phyloP scores from a whole-genome alignment of 208 protist genomes.

The Vickermania spadyakhi region DNA sequence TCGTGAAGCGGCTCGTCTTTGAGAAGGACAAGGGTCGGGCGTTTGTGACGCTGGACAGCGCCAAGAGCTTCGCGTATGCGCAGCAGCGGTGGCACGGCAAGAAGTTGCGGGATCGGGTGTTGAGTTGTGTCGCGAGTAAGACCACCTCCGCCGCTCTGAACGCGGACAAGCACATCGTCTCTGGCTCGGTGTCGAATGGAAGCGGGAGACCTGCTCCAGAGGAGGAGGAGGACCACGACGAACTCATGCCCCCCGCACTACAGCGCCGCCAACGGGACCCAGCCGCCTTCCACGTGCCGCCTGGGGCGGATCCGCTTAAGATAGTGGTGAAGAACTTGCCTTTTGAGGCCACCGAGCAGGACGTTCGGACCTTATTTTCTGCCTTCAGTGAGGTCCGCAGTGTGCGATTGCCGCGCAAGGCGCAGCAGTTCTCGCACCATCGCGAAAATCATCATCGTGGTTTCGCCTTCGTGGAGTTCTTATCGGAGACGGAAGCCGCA shows the following conservation, averaged over 20 bases:
- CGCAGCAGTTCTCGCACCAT: constrained; percentile 61
- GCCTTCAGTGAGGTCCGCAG: constrained; percentile 93
- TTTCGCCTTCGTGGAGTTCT: constrained; percentile 98
- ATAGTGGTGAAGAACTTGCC: constrained; percentile 97
- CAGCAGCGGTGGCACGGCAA: constrained; percentile 44
- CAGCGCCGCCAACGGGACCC: too few relatives aligned
- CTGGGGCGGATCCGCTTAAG: constrained; percentile 85
- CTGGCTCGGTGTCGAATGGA: neutral
- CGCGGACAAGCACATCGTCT: neutral
- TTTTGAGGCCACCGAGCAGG: constrained; percentile 96
- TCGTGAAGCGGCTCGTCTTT: constrained; percentile 73
- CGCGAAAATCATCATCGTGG: constrained; percentile 91
- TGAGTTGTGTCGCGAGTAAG: constrained; percentile 75
- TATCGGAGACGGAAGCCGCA: constrained; percentile 92
- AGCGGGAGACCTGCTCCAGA: constrained; percentile 4
- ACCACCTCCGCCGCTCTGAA: constrained; percentile 5
- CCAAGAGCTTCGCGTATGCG: constrained; percentile 46
- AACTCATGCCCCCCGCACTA: constrained; percentile 6
- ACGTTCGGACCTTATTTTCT: constrained; percentile 95
- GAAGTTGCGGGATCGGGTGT: constrained; percentile 36
- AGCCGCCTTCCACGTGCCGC: constrained; percentile 24
- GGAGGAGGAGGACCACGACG: constrained; percentile 19
- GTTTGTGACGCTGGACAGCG: constrained; percentile 78
- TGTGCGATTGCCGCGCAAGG: constrained; percentile 95
- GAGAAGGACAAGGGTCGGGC: constrained; percentile 93